phyloP scores from a whole-genome alignment of 495 filamentous ascomycete genomes.

The Neurospora sp. region DNA sequence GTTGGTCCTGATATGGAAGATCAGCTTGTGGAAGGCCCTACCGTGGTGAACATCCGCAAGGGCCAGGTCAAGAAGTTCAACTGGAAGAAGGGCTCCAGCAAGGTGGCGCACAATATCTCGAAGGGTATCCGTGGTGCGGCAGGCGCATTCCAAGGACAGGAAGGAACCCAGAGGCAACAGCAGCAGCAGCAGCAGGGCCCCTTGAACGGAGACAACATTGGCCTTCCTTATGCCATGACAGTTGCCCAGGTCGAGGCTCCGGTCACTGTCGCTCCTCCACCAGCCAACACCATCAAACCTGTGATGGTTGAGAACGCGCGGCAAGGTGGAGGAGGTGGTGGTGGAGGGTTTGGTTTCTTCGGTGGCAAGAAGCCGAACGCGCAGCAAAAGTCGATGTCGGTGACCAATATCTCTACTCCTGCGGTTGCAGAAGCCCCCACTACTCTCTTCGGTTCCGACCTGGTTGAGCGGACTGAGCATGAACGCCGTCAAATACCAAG shows the following conservation, averaged over 20 bases:
- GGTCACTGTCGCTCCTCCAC: slow-evolving; percentile 14
- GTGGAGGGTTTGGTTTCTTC: slow-evolving; percentile 60
- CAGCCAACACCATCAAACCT: slow-evolving; percentile 12
- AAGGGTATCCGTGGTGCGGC: slow-evolving; percentile 86
- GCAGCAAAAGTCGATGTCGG: slow-evolving; percentile 42
- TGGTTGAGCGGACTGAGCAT: slow-evolving; percentile 75
- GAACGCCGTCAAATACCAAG: slow-evolving; percentile 84
- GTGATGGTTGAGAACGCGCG: slow-evolving; percentile 42
- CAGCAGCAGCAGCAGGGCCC: slow-evolving; percentile 30
- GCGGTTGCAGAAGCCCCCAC: slow-evolving; percentile 45
- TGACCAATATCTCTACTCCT: slow-evolving; percentile 40
- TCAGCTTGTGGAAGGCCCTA: slow-evolving; percentile 65
- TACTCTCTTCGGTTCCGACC: slow-evolving; percentile 81
- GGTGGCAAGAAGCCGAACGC: slow-evolving; percentile 31
- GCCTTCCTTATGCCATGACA: slow-evolving; percentile 53
- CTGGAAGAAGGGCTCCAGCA: slow-evolving; percentile 94
- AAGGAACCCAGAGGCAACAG: slow-evolving; percentile 12
- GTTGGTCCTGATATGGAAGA: slow-evolving; percentile 58
- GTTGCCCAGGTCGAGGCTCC: slow-evolving; percentile 39
- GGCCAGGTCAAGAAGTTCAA: slow-evolving; percentile 91
- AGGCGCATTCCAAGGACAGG: slow-evolving; percentile 41
- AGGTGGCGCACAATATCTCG: slow-evolving; percentile 82
- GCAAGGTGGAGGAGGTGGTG: slow-evolving; percentile 27
- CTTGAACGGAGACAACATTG: slow-evolving; percentile 44
- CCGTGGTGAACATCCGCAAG: slow-evolving; percentile 86